Evolutionary conservation across 805 yeast species (phyloP).

Genomic region (Clavispora vitiphila): DNA sequence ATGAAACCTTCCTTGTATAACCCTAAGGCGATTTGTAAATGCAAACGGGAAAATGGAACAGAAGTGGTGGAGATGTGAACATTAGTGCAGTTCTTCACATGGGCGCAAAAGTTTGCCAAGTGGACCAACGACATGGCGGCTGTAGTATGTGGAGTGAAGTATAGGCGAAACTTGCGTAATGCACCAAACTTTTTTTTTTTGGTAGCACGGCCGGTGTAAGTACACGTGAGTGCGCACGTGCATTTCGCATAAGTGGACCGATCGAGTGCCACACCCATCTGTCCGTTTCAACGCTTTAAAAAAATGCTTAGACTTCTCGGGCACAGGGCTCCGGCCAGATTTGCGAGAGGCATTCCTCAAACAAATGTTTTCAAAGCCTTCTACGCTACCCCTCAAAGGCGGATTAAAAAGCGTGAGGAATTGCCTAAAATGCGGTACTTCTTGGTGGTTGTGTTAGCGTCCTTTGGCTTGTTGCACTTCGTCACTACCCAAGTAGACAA

Average conservation of each 20-base stretch:
- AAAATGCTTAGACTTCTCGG: background rate
- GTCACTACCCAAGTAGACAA: conserved; percentile 27
- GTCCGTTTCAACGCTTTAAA: background rate
- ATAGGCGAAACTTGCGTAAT: background rate
- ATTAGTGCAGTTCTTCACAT: conserved; percentile 79
- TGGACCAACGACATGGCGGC: conserved; percentile 76
- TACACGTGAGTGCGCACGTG: background rate
- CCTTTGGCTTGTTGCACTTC: conserved; percentile 27
- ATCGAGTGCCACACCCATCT: too few relatives aligned
- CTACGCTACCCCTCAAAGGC: conserved; percentile 1
- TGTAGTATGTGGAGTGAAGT: background rate
- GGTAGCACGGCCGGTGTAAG: background rate
- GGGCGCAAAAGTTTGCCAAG: conserved; percentile 81
- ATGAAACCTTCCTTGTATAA: conserved; percentile 89
- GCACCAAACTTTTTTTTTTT: background rate
- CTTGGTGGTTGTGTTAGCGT: conserved; percentile 29
- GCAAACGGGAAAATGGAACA: conserved; percentile 77
- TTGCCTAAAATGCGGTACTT: conserved; percentile 33
- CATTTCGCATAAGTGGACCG: background rate
- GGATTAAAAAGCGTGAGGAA: conserved; percentile 6
- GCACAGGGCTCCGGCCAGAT: background rate
- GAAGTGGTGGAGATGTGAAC: conserved; percentile 71
- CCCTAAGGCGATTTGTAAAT: conserved; percentile 77
- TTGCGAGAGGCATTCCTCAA: background rate
- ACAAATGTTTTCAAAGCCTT: background rate